Base-by-base conservation (phyloP, 495 filamentous ascomycete species). In the Amorphotheca resinae region DNA sequence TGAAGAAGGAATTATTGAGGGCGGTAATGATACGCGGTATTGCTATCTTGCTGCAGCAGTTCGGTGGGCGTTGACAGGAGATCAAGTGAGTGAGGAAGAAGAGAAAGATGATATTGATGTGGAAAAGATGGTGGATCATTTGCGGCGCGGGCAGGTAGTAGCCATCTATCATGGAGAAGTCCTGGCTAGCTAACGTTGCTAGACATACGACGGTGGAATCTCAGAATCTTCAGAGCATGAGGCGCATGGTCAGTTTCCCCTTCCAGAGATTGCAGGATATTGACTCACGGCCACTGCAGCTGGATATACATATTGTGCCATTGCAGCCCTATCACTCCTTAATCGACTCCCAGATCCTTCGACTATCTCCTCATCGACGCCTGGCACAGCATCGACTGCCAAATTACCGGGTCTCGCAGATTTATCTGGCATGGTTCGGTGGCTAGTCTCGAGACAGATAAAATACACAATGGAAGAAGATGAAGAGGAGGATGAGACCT, bases 131-230 rank as follows among this genome's bases (percentile, higher is more conserved):
- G 73, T 81, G 8, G 54, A 61, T 25, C 93, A 87, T 60, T 82
- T 98, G 42, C 66, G 73, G 47, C 59, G 67, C 16, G 77, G 77
- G 20, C 73, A 84, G 67, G 81, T 84, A 62, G 41, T 63, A 55
- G 17, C 33, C 22, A 22, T 15, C 23, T 30, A 22, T 35, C 20
- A 23, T 12, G 22, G 9, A 9, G 32, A 31, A 39, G 15, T 40
- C n/a, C 11, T 26, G 35, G 48, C 52, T 26, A 34, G 48, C 52
- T 43, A 46, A 45, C 36, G 40, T 50, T 66, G 18, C 23, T 53
- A 95, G 84, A 80, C 82, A 3, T 95, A 89, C 54, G 89, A 96
- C 58, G 84, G 87, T 9, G 93, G 93, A 22, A 77, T 96, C 55
- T 77, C 77, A 2, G 87, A 93, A 50, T 79, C 68, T 20, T 79